These are phyloP conservation scores for Pleurozium schreberi DNA, from an alignment of 225 moss, liverwort and hornwort species.

Conservation along the genomic window DNA sequence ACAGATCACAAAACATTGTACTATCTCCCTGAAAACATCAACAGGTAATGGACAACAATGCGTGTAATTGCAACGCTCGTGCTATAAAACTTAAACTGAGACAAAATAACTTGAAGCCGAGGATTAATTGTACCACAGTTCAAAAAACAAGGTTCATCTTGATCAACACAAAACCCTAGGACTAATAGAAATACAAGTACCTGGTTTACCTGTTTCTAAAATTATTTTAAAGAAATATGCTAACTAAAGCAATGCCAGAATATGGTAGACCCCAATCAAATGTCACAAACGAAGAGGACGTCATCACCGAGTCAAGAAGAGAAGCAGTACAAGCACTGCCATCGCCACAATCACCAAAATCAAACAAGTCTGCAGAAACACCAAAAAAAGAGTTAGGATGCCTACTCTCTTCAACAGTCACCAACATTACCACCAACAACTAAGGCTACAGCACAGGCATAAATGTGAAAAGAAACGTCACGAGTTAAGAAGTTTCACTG, in stretches of 20 bases:
- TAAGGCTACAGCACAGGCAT: background rate
- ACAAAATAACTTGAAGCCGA: background rate
- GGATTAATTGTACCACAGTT: background rate
- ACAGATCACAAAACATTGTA: background rate
- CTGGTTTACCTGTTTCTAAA: slow-evolving; percentile 20
- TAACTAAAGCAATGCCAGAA: background rate
- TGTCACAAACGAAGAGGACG: background rate
- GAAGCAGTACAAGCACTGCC: slow-evolving; percentile 38
- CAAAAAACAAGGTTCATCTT: background rate
- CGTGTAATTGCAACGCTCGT: background rate
- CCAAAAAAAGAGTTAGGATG: background rate
- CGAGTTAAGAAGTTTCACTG: background rate
- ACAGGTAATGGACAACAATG: background rate
- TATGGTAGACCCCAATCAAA: background rate
- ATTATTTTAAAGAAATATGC: background rate
- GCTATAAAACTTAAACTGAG: background rate
- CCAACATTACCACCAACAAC: background rate
- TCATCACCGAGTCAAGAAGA: slow-evolving; percentile 29
- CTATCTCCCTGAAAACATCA: background rate
- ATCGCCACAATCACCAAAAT: slow-evolving; percentile 45
- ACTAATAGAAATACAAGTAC: slow-evolving; percentile 28
- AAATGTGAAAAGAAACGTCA: background rate
- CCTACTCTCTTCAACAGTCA: background rate
- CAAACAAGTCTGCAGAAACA: slow-evolving; percentile 42
- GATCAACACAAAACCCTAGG: slow-evolving; percentile 6